Percentiles rank a stretch among this genome's conserved stretches.
These are phyloP conservation scores for Hirschioporus abietinus DNA, from an alignment of 768 basidiomycete species.

Conservation along the genomic window DNA sequence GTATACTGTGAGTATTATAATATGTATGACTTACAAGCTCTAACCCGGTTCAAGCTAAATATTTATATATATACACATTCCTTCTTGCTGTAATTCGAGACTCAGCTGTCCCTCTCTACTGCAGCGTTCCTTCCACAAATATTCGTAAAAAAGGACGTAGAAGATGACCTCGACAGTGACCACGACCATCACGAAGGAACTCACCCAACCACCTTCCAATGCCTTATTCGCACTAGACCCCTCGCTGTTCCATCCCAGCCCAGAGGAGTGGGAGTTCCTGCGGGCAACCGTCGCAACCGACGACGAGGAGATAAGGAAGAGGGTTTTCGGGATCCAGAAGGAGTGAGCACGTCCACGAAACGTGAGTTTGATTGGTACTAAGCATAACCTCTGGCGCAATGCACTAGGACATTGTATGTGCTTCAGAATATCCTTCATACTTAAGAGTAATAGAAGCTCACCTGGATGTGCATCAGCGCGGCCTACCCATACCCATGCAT, in stretches of 20 bases:
- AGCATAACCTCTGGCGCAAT: too few species aligned
- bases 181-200: neutral
- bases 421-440: neutral
- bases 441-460: neutral
- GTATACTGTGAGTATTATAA: too few species aligned
- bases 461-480: slow-evolving; percentile 12
- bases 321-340: slow-evolving; percentile 21
- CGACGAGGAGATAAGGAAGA: slow-evolving; percentile 17
- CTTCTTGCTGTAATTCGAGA: too few species aligned
- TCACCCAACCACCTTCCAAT: neutral
- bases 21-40: too few species aligned
- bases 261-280: slow-evolving; percentile 21
- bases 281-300: slow-evolving; percentile 17
- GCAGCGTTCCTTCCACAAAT: too few species aligned
- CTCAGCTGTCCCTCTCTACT: too few species aligned
- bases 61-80: too few species aligned
- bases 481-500: slow-evolving; percentile 29
- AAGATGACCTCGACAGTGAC: too few species aligned
- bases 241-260: slow-evolving; percentile 15
- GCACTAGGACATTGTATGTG: neutral
- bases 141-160: too few species aligned
- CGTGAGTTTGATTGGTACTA: too few species aligned
- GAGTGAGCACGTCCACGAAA: slow-evolving; percentile 1
- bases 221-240: slow-evolving; percentile 16
- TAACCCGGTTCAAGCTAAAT: too few species aligned